Conservation (phyloP, 2,329 filamentous ascomycete species). For the Claviceps quebecensis region DNA sequence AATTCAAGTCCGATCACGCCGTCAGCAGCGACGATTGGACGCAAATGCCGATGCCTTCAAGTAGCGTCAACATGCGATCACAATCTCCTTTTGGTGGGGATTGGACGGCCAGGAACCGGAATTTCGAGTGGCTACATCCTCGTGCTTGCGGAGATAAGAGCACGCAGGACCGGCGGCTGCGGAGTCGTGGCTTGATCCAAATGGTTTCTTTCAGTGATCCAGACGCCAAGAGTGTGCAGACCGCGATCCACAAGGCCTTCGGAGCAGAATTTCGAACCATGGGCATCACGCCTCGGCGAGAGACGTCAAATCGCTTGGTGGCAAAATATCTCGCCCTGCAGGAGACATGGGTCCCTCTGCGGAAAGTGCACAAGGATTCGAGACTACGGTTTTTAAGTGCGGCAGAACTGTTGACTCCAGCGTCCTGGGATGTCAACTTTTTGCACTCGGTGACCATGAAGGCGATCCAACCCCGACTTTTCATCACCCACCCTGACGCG, state of each 20-base stretch:
- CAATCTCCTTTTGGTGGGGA: constrained; percentile 36
- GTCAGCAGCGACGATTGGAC: constrained; percentile 38
- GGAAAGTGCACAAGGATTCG: constrained; percentile 62
- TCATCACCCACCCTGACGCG: constrained; percentile 60
- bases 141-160: constrained; percentile 52
- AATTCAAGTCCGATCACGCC: constrained; percentile 29
- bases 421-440: constrained; percentile 58
- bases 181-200: constrained; percentile 58
- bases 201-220: constrained; percentile 46
- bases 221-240: constrained; percentile 54
- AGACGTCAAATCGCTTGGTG: constrained; percentile 15
- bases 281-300: constrained; percentile 18
- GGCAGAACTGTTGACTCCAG: constrained; percentile 58
- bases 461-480: constrained; percentile 51
- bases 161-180: constrained; percentile 54
- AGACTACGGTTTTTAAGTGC: constrained; percentile 56
- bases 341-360: constrained; percentile 59
- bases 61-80: constrained; percentile 28
- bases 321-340: constrained; percentile 45
- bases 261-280: constrained; percentile 37
- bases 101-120: constrained; percentile 29
- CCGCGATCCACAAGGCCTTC: constrained; percentile 50
- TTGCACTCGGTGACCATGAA: constrained; percentile 63
- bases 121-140: constrained; percentile 49
- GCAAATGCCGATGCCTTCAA: constrained; percentile 35